Evolutionary conservation across 2,329 filamentous ascomycete genomes (phyloP), one percentile per base, ranked within the genome.

Genomic region (Xylaria sp.): DNA sequence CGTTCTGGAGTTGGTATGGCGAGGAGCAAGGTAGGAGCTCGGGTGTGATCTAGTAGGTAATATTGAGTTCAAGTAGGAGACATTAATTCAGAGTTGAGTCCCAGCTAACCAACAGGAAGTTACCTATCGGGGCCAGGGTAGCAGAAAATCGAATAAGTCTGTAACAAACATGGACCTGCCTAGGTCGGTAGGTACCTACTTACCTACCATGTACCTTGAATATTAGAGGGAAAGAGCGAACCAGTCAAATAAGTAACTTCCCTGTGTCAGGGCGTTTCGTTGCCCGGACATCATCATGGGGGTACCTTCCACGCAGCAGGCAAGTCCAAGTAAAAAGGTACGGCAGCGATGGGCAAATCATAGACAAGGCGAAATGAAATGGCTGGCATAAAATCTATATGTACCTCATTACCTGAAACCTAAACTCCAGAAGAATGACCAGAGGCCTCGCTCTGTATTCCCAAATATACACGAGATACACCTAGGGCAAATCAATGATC

Each of bases 401-500:
- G 15, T 43, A 42, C 12, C 38, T n/a, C n/a, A n/a, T 56, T 50
- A 53, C 45, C 51, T 52, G 11, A 38, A 4, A 60, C 58, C 61
- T 42, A 37, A 40, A 63, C 67, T 60, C 63, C 64, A 42, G 31
- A 57, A 58, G 53, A 65, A 56, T 55, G 63, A 43, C 60, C 43
- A 42, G 63, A 55, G 56, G 64, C 55, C 52, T 57, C 42, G 17
- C 49, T 40, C 40, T 56, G 38, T 21, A 12, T n/a, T 55, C 40
- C 61, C 45, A 67, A 40, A 57, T 62, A 55, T 61, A 62, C 19
- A 47, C 47, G 37, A 62, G 51, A 61, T 58, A 65, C 63, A 64
- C 21, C 7, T 35, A 43, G 55, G 25, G 19, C 46, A 60, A 31
- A 60, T 59, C 50, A 56, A 60, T 55, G 38, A 40, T 61, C 19